phyloP scores from a whole-genome alignment of 805 yeast species.

The Starmerella roubikii region DNA sequence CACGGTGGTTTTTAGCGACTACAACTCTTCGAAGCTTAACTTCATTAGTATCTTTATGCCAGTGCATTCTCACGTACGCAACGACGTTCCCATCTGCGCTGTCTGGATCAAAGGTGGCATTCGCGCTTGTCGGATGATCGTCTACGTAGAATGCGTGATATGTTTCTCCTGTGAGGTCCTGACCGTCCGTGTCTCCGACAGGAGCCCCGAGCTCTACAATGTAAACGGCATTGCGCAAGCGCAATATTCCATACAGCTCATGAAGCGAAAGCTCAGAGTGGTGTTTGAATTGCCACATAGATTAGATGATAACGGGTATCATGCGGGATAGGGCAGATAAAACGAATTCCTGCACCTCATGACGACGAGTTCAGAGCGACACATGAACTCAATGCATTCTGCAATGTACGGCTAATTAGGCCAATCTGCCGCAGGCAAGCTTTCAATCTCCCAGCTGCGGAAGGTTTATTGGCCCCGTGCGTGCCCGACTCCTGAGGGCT shows the following conservation, averaged over 20 bases:
- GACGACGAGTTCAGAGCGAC: too few species aligned
- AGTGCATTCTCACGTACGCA: conserved; percentile 10
- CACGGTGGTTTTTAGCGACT: conserved; percentile 9
- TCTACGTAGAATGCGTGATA: conserved; percentile 8
- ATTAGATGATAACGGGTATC: too few species aligned
- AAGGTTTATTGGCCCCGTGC: too few species aligned
- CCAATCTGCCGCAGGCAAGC: too few species aligned
- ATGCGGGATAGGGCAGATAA: too few species aligned
- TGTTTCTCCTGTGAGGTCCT: conserved; percentile 11
- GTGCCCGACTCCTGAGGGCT: too few species aligned
- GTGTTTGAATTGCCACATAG: conserved; percentile 2
- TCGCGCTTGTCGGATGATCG: not conserved
- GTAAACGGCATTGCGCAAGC: conserved; percentile 17
- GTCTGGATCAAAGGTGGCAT: not conserved
- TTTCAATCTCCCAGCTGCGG: too few species aligned
- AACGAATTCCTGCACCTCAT: too few species aligned
- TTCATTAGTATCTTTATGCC: not conserved
- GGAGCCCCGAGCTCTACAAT: conserved; percentile 19
- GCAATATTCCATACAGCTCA: conserved; percentile 13
- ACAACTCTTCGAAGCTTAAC: conserved; percentile 17
- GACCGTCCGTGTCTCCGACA: conserved; percentile 17
- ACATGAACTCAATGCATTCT: too few species aligned
- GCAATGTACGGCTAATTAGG: too few species aligned
- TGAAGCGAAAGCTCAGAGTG: conserved; percentile 5
- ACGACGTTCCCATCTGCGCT: not conserved